These are phyloP conservation scores for Nicotiana otophora DNA, from an alignment of 257 asterid species.

Conservation along the genomic window DNA sequence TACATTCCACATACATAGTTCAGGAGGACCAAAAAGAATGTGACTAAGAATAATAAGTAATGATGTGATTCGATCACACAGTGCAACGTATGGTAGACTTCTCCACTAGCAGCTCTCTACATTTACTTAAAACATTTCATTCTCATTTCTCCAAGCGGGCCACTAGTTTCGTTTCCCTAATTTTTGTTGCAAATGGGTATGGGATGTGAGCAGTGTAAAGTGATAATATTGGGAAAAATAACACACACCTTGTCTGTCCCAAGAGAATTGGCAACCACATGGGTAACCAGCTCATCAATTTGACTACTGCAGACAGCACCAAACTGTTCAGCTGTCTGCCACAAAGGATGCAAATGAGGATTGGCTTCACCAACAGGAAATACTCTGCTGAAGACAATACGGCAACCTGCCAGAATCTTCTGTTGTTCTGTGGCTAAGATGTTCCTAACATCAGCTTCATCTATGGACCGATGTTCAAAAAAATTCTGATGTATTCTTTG, in stretches of 20 bases:
- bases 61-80: not conserved
- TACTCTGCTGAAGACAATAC: constrained; percentile 86
- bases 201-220: not conserved
- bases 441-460: constrained; percentile 87
- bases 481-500: constrained; percentile 75
- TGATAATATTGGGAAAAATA: not conserved
- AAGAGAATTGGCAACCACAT: constrained; percentile 90
- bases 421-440: constrained; percentile 81
- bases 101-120: not conserved
- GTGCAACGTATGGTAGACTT: not conserved
- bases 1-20: not conserved
- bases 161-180: not conserved
- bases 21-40: not conserved
- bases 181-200: not conserved
- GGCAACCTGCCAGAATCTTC: constrained; percentile 85
- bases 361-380: constrained; percentile 92
- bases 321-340: constrained; percentile 97
- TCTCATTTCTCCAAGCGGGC: not conserved
- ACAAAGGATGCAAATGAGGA: constrained; percentile 90
- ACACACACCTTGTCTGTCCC: constrained; percentile 91
- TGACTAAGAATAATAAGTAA: not conserved
- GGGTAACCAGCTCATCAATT: constrained; percentile 90
- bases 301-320: constrained; percentile 87
- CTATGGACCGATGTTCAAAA: constrained; percentile 58
- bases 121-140: not conserved